Percentiles rank a stretch among this genome's conserved stretches.
These are phyloP conservation scores for Pelomyxa schiedti DNA, from an alignment of 78 protist species.

Conservation along the genomic window DNA sequence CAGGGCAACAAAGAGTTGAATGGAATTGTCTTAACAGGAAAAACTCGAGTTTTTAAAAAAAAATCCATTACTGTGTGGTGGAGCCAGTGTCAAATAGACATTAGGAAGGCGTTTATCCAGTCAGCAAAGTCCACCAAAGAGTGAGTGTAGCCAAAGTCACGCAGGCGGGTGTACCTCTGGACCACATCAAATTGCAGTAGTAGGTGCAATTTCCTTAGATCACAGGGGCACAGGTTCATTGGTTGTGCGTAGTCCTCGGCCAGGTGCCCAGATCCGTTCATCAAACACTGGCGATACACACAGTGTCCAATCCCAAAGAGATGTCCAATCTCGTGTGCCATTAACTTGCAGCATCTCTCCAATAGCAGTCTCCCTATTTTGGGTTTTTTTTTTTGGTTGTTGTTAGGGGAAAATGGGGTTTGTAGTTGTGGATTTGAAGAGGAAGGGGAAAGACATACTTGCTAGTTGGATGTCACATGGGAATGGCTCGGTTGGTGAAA, in stretches of 20 bases:
- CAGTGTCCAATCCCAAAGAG: neutral
- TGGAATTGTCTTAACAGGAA: too few relatives aligned
- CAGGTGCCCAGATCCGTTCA: neutral
- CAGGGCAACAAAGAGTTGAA: too few relatives aligned
- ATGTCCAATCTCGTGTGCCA: neutral
- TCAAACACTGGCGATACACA: neutral
- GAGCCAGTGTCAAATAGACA: too few relatives aligned
- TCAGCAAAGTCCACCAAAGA: too few relatives aligned
- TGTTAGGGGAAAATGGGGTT: neutral
- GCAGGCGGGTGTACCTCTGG: too few relatives aligned
- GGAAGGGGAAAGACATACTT: neutral
- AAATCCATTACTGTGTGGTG: too few relatives aligned
- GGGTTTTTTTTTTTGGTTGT: neutral
- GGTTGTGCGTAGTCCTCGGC: neutral
- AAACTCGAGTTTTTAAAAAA: too few relatives aligned
- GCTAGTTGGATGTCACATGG: neutral
- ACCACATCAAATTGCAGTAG: too few relatives aligned
- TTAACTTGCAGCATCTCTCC: neutral
- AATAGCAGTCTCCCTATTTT: neutral
- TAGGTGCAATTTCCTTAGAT: neutral
- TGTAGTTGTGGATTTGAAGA: too few relatives aligned
- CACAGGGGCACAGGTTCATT: neutral
- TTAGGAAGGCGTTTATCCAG: too few relatives aligned
- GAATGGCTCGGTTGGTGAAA: neutral
- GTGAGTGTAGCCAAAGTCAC: too few relatives aligned